Base-by-base conservation (phyloP, 208 protist genomes). In the Wallacemonas sp. region DNA sequence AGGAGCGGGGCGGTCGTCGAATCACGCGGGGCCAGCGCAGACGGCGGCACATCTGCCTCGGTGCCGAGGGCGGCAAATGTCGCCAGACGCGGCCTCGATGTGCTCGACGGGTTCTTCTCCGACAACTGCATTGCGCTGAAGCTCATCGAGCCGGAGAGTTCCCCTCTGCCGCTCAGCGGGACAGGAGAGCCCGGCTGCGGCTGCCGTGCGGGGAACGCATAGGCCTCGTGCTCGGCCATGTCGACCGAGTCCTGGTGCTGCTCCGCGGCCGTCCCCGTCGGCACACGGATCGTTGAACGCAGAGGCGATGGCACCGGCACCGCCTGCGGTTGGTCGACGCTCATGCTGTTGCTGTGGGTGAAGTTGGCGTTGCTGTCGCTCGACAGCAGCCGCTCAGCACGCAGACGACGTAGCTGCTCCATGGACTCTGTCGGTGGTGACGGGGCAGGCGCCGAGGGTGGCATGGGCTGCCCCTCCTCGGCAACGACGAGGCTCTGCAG, bases 361-460 rank as follows among this genome's bases (percentile, higher is more conserved):
- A n/a, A n/a, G 36, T 41, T 41, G 36, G 10, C 36, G 36, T 41
- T 41, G 10, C 10, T 14, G 14, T 41, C 52, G 12, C n/a, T 25
- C 5, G 52, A 59, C 10, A 59, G 52, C 52, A 59, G 52, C 20
- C 52, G 52, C 28, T 55, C 22, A 5, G 48, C 48, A 12, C 48
- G 48, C 16, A 23, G 7, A 20, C 48, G 48, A 16, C 48, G 48
- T 7, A 55, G 26, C 22, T 10, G 3, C 31, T 59, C 52, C 10
- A 57, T 57, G 10, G 36, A 7, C 36, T 41, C 36, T 25, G 31
- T 20, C n/a, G 31, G 11, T 22, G 26, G 12, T 7, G 44, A 7
- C 11, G 44, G 16, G 20, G 44, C 26, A 23, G 31, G 5, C 18
- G 7, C 16, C 31, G n/a, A 5, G 31, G 25, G 20, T 3, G 31